Conservation (phyloP, 2,329 filamentous ascomycete species). For the Helotiales sp. region DNA sequence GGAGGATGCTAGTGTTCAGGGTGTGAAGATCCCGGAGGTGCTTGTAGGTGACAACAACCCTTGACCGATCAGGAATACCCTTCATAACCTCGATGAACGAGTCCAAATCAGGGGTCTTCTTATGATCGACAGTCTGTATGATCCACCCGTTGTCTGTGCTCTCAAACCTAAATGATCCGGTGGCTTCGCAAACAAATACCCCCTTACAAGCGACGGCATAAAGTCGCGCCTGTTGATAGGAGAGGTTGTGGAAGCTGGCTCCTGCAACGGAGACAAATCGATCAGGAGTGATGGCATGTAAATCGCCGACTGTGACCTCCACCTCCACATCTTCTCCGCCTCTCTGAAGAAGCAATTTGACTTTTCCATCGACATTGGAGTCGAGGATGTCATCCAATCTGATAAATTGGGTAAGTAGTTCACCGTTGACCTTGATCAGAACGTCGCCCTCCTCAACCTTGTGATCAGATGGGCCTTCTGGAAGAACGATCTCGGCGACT, state of each 20-base stretch:
- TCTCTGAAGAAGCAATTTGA: slow-evolving; percentile 83
- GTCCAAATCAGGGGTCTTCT: slow-evolving; percentile 84
- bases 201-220: slow-evolving; percentile 93
- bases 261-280: slow-evolving; percentile 94
- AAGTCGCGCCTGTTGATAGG: slow-evolving; percentile 95
- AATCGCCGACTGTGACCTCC: slow-evolving; percentile 82
- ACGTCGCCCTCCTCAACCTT: slow-evolving; percentile 96
- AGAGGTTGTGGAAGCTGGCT: slow-evolving; percentile 92
- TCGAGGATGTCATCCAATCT: slow-evolving; percentile 90
- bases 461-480: slow-evolving; percentile 82
- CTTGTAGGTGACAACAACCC: slow-evolving; percentile 94
- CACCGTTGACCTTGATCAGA: slow-evolving; percentile 88
- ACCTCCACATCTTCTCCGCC: slow-evolving; percentile 88
- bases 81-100: slow-evolving; percentile 92
- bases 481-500: slow-evolving; percentile 92
- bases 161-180: slow-evolving; percentile 93
- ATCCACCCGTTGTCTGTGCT: slow-evolving; percentile 92
- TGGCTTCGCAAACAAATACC: slow-evolving; percentile 93
- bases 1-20: slow-evolving; percentile 87
- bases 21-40: slow-evolving; percentile 95
- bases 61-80: slow-evolving; percentile 77
- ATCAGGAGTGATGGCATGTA: slow-evolving; percentile 94
- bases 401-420: slow-evolving; percentile 92
- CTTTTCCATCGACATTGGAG: slow-evolving; percentile 77
- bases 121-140: slow-evolving; percentile 89